Percentiles rank a stretch among this genome's conserved stretches.
phyloP scores from a whole-genome alignment of 1,284 basidiomycete genomes.

The Mycosarcoma maydis region DNA sequence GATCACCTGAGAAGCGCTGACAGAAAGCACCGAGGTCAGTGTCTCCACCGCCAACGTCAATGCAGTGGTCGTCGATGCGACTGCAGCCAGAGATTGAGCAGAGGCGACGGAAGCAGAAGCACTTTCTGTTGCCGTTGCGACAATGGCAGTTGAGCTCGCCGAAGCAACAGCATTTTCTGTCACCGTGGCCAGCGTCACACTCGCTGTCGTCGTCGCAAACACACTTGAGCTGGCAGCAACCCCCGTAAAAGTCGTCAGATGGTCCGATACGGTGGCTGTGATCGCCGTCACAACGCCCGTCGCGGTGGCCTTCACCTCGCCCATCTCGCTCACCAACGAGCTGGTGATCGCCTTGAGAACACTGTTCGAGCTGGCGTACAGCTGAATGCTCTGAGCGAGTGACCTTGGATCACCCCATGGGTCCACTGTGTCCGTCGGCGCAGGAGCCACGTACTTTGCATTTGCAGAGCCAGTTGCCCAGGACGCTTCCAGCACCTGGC shows the following conservation, averaged over 20 bases:
- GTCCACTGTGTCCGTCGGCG: conserved; percentile 26
- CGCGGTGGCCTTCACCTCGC: conserved; percentile 24
- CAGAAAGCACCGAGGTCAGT: not conserved
- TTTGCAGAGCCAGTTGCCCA: conserved; percentile 21
- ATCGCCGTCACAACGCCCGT: conserved; percentile 21
- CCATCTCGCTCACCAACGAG: conserved; percentile 29
- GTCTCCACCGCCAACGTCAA: not conserved
- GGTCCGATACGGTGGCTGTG: conserved; percentile 28
- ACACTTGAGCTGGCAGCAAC: conserved; percentile 2
- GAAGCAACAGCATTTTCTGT: not conserved
- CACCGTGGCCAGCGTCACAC: not conserved
- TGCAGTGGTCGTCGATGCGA: not conserved
- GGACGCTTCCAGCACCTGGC: conserved; percentile 17
- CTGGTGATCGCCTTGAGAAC: conserved; percentile 27
- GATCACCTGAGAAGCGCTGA: not conserved
- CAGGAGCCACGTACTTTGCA: conserved; percentile 23
- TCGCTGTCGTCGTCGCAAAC: not conserved
- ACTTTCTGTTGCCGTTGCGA: not conserved
- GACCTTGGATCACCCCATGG: conserved; percentile 46
- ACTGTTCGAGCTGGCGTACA: conserved; percentile 43
- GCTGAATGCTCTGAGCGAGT: conserved; percentile 39
- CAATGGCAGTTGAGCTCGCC: not conserved
- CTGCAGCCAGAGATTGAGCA: too few species aligned
- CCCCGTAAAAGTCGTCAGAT: conserved; percentile 24
- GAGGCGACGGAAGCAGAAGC: not conserved